These are phyloP conservation scores for Pythium scleroteichum DNA, from an alignment of 352 stramenopile genomes.

Conservation along the genomic window DNA sequence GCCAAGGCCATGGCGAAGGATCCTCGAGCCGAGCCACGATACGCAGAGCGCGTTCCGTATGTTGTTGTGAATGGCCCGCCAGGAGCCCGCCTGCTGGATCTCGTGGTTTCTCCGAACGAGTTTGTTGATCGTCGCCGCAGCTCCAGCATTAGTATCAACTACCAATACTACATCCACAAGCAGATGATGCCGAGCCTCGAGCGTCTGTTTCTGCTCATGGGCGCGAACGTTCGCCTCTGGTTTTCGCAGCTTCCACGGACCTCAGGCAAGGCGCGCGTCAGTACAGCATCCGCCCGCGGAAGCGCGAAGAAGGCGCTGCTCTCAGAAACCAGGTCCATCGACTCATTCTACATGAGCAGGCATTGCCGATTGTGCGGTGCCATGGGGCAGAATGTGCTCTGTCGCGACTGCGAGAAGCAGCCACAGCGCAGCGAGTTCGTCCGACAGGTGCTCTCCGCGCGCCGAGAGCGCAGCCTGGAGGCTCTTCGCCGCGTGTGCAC, in stretches of 20 bases:
- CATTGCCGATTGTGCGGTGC: conserved; percentile 74
- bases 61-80: conserved; percentile 89
- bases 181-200: conserved; percentile 82
- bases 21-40: conserved; percentile 70
- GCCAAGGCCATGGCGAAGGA: conserved; percentile 81
- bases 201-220: conserved; percentile 77
- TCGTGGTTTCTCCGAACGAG: conserved; percentile 86
- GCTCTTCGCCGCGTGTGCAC: conserved; percentile 42
- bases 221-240: conserved; percentile 77
- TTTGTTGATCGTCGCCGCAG: conserved; percentile 38
- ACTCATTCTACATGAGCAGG: conserved; percentile 85
- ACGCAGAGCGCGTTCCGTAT: conserved; percentile 89
- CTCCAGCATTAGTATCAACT: conserved; percentile 68
- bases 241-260: conserved; percentile 61
- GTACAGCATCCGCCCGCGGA: background rate
- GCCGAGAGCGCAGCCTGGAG: conserved; percentile 44
- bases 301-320: conserved; percentile 14
- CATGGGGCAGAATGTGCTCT: conserved; percentile 56
- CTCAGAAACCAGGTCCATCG: conserved; percentile 53
- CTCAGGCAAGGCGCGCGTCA: conserved; percentile 55
- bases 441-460: conserved; percentile 43
- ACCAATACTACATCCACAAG: conserved; percentile 94
- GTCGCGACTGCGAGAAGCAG: conserved; percentile 48
- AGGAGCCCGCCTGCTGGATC: conserved; percentile 85
- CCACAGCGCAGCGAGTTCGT: conserved; percentile 71